These are phyloP conservation scores for Pseudopyricularia javanii DNA, from an alignment of 2,329 filamentous ascomycete species.

Conservation along the genomic window DNA sequence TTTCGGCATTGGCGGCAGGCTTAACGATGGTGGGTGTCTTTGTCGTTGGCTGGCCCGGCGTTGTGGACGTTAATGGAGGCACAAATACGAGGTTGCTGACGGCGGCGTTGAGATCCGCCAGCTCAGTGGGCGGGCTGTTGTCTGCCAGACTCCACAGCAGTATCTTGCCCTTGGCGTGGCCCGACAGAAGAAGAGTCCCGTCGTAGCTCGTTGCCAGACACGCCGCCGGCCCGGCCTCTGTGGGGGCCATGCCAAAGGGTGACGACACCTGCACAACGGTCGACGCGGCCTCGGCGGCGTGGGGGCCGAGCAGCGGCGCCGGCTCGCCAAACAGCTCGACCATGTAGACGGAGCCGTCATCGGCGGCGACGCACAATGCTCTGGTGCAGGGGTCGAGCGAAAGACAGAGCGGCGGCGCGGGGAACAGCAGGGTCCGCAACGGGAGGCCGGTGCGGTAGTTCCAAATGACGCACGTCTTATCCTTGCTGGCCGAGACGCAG, in stretches of 20 bases:
- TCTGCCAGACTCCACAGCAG: conserved; percentile 69
- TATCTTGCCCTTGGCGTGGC: conserved; percentile 69
- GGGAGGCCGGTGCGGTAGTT: conserved; percentile 71
- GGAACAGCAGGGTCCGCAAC: conserved; percentile 72
- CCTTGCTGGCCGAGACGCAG: conserved; percentile 70
- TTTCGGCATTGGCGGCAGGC: conserved; percentile 53
- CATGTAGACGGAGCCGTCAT: conserved; percentile 68
- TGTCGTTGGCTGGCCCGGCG: conserved; percentile 5
- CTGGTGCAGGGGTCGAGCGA: conserved; percentile 73
- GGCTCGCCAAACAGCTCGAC: conserved; percentile 57
- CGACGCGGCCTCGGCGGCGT: conserved; percentile 37
- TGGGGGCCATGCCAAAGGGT: conserved; percentile 43
- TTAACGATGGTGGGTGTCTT: conserved; percentile 55
- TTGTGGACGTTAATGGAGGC: conserved; percentile 40
- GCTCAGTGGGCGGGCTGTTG: conserved; percentile 51
- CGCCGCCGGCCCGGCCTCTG: conserved; percentile 52
- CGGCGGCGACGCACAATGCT: conserved; percentile 68
- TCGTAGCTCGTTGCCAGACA: conserved; percentile 72
- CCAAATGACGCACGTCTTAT: conserved; percentile 87
- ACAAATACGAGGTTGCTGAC: conserved; percentile 74
- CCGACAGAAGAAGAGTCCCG: conserved; percentile 66
- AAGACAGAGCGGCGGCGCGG: conserved; percentile 58
- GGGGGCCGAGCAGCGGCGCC: conserved; percentile 37
- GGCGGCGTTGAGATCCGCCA: conserved; percentile 65
- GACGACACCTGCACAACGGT: conserved; percentile 43